Conservation (phyloP, 208 protist species). For the Wallacemonas rigidus region DNA sequence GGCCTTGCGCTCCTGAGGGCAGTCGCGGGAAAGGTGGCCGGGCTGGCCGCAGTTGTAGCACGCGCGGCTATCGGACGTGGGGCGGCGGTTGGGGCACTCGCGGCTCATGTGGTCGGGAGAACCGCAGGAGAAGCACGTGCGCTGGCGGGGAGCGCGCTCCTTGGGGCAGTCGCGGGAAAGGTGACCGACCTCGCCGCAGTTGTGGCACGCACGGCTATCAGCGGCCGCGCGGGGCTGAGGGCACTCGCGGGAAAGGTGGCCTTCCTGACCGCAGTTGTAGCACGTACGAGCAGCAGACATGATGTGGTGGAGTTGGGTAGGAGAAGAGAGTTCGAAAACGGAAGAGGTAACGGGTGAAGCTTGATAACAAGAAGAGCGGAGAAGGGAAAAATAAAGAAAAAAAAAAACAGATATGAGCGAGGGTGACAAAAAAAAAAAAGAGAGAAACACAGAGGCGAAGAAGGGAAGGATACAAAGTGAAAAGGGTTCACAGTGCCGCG, state of each 20-base stretch:
- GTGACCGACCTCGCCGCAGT: constrained; percentile 53
- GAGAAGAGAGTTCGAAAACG: constrained; percentile 8
- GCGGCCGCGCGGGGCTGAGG: constrained; percentile 32
- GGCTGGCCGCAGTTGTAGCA: constrained; percentile 66
- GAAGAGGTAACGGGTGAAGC: background rate
- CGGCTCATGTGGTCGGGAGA: constrained; percentile 42
- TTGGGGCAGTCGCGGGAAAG: constrained; percentile 57
- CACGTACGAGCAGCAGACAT: constrained; percentile 53
- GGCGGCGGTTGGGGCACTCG: constrained; percentile 42
- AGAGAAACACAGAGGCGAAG: constrained; percentile 15
- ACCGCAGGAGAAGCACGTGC: constrained; percentile 60
- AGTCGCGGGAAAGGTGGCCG: constrained; percentile 62
- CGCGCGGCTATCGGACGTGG: constrained; percentile 16
- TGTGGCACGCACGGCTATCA: constrained; percentile 37
- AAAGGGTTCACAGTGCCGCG: background rate
- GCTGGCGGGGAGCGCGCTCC: constrained; percentile 33
- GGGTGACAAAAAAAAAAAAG: constrained; percentile 7
- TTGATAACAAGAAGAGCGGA: background rate
- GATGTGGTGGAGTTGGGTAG: constrained; percentile 22
- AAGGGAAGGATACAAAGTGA: constrained; percentile 2
- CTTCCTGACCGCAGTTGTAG: constrained; percentile 76
- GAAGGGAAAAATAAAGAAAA: background rate
- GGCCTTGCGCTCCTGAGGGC: constrained; percentile 26
- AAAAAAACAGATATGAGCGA: constrained; percentile 10
- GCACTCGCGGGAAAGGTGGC: constrained; percentile 73